Percentiles rank a stretch among this genome's conserved stretches.
These are phyloP conservation scores for Coleophoma cylindrospora DNA, from an alignment of 2,329 filamentous ascomycete genomes.

Conservation along the genomic window DNA sequence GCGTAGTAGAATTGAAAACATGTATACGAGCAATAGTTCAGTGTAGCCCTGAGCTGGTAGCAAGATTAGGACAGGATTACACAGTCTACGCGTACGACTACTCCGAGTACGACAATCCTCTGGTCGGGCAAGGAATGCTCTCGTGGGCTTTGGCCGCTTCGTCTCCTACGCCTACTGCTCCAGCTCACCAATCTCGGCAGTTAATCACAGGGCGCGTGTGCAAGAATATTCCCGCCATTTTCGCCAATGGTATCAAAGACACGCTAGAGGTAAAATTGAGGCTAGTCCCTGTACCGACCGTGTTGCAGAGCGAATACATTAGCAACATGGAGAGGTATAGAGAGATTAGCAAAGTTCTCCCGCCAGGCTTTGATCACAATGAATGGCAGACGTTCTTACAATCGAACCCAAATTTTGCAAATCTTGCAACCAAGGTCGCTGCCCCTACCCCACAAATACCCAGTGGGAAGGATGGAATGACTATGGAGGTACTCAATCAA, in stretches of 20 bases:
- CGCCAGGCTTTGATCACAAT: constrained; percentile 59
- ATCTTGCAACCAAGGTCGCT: constrained; percentile 17
- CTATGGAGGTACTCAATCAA: constrained; percentile 28
- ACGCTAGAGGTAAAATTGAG: constrained; percentile 91
- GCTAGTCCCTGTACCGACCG: constrained; percentile 65
- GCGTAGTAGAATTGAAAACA: constrained; percentile 79
- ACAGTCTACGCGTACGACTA: constrained; percentile 97
- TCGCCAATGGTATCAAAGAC: constrained; percentile 77
- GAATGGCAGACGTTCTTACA: constrained; percentile 78
- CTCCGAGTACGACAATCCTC: constrained; percentile 86
- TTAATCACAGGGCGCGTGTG: constrained; percentile 87
- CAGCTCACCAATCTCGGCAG: constrained; percentile 55
- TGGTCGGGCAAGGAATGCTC: constrained; percentile 93
- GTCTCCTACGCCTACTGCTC: constrained; percentile 47
- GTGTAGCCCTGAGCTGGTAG: constrained; percentile 80
- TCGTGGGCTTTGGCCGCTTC: constrained; percentile 68
- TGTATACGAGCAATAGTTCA: constrained; percentile 78
- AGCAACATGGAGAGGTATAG: constrained; percentile 57
- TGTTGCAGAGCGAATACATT: constrained; percentile 53
- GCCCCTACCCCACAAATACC: constrained; percentile 2
- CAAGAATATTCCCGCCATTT: constrained; percentile 78
- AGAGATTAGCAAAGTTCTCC: constrained; percentile 50
- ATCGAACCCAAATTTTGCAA: constrained; percentile 54
- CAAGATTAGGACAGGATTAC: constrained; percentile 70
- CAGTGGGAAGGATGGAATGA: constrained; percentile 19